phyloP scores from a whole-genome alignment of 257 asterid species.

The Leptodermis oblonga region DNA sequence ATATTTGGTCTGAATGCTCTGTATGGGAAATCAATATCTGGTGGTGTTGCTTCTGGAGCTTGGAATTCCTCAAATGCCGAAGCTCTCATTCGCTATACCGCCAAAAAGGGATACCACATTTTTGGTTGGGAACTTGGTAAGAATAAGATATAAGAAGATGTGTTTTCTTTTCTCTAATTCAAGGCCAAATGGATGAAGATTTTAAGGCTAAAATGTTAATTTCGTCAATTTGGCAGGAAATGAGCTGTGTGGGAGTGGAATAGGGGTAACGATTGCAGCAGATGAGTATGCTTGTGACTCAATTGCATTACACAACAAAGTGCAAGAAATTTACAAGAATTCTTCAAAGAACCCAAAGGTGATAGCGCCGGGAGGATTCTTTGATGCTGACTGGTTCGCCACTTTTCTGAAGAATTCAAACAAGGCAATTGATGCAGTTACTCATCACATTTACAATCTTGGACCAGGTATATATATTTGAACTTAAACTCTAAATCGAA shows the following conservation, averaged over 20 bases:
- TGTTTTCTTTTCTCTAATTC: background rate
- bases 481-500: background rate
- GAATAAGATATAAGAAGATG: too few relatives aligned
- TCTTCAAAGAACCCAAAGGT: conserved; percentile 29
- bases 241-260: conserved; percentile 53
- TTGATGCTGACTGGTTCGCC: conserved; percentile 47
- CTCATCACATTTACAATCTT: too few relatives aligned
- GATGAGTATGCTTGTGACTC: conserved; percentile 53
- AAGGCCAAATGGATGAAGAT: background rate
- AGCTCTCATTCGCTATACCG: too few relatives aligned
- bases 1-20: too few relatives aligned
- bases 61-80: too few relatives aligned
- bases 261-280: conserved; percentile 40
- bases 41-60: too few relatives aligned
- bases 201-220: background rate
- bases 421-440: too few relatives aligned
- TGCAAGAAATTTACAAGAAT: conserved; percentile 38
- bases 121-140: conserved; percentile 81
- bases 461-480: conserved; percentile 51
- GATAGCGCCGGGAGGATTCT: conserved; percentile 61
- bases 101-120: conserved; percentile 51
- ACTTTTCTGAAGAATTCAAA: conserved; percentile 24
- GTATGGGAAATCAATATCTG: too few relatives aligned
- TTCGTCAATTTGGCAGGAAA: conserved; percentile 37
- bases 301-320: conserved; percentile 23